Evolutionary conservation across 495 filamentous ascomycete genomes (phyloP).

Genomic region (Cladorrhinum samala): DNA sequence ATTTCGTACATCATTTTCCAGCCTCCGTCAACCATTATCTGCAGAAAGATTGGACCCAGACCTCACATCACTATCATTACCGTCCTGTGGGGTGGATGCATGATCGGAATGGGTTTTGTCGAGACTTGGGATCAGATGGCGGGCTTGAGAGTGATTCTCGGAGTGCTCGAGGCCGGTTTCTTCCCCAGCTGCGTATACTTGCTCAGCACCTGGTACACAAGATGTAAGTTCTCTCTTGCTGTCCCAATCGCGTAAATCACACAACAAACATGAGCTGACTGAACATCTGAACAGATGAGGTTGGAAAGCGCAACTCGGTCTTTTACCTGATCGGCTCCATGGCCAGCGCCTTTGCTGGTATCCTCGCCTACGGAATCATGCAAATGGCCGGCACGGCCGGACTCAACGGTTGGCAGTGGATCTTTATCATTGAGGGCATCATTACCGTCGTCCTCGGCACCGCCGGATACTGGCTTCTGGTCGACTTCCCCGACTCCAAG

Average conservation of each 20-base stretch:
- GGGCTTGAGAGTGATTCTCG: slow-evolving; percentile 52
- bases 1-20: slow-evolving; percentile 60
- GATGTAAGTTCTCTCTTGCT: slow-evolving; percentile 46
- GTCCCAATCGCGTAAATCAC: too few species aligned
- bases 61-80: slow-evolving; percentile 50
- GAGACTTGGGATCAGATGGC: slow-evolving; percentile 45
- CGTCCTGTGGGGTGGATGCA: slow-evolving; percentile 39
- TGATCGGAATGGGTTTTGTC: slow-evolving; percentile 61
- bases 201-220: slow-evolving; percentile 58
- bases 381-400: slow-evolving; percentile 46
- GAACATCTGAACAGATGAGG: slow-evolving; percentile 39
- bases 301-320: slow-evolving; percentile 56
- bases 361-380: slow-evolving; percentile 61
- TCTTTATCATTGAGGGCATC: slow-evolving; percentile 57
- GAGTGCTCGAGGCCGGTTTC: slow-evolving; percentile 61
- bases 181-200: slow-evolving; percentile 60
- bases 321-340: slow-evolving; percentile 62
- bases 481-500: slow-evolving; percentile 55
- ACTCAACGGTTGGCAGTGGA: slow-evolving; percentile 57
- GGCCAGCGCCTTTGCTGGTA: slow-evolving; percentile 55
- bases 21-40: slow-evolving; percentile 50
- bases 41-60: slow-evolving; percentile 56
- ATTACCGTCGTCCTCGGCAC: slow-evolving; percentile 42
- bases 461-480: slow-evolving; percentile 46
- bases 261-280: neutral